Percentiles rank a stretch among this genome's conserved stretches.
Conservation (phyloP, 192 early-diverging fungal species). For the Coemansia sp. region DNA sequence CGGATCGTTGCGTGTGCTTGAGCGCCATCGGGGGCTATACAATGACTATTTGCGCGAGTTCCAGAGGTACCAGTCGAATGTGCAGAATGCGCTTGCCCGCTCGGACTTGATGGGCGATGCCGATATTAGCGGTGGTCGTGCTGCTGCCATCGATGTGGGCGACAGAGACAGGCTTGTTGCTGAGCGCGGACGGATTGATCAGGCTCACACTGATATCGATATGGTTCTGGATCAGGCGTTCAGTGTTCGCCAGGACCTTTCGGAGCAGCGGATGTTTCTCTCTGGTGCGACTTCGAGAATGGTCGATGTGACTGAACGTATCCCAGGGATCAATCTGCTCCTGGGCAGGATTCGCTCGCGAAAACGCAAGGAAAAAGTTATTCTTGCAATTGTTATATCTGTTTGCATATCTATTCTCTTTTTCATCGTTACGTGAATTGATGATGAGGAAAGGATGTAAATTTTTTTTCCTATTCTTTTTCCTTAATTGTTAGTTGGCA, state of each 20-base stretch:
- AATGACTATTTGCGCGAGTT: slow-evolving; percentile 48
- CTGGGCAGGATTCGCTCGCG: slow-evolving; percentile 52
- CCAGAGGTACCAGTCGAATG: slow-evolving; percentile 47
- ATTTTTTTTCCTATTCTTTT: background rate
- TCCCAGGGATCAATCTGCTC: slow-evolving; percentile 51
- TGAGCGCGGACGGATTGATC: slow-evolving; percentile 45
- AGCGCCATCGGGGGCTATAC: slow-evolving; percentile 44
- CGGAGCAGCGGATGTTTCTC: slow-evolving; percentile 39
- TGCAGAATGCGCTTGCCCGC: slow-evolving; percentile 34
- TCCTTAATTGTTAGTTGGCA: too few relatives aligned
- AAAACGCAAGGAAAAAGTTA: slow-evolving; percentile 53
- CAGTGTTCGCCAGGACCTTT: slow-evolving; percentile 43
- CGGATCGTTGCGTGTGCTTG: slow-evolving; percentile 46
- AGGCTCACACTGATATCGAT: slow-evolving; percentile 53
- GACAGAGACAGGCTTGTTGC: slow-evolving; percentile 42
- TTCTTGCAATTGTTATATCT: slow-evolving; percentile 42
- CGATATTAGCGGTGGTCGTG: background rate
- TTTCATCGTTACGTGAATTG: slow-evolving; percentile 18
- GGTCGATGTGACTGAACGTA: slow-evolving; percentile 46
- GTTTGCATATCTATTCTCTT: slow-evolving; percentile 45
- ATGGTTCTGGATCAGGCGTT: slow-evolving; percentile 55
- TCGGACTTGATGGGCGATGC: slow-evolving; percentile 28
- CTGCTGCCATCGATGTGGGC: slow-evolving; percentile 10
- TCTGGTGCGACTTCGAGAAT: slow-evolving; percentile 25
- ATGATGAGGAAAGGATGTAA: background rate